Evolutionary conservation across 1,284 basidiomycete genomes (phyloP).

Genomic region (Heterobasidion parviporum): DNA sequence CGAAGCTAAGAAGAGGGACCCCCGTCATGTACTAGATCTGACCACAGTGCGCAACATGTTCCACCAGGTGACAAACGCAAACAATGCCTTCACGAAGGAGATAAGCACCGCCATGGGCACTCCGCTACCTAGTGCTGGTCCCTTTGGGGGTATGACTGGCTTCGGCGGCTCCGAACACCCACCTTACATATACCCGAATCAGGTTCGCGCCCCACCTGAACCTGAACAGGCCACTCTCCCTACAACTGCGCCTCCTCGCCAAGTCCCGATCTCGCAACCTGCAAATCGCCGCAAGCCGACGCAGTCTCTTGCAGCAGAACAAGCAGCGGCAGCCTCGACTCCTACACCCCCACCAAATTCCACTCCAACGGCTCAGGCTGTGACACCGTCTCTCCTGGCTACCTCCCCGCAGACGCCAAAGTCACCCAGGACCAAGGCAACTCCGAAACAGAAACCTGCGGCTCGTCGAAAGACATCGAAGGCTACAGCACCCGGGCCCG

Average conservation of each 20-base stretch:
- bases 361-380: constrained; percentile 44
- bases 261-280: background rate
- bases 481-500: constrained; percentile 9
- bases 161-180: too few species aligned
- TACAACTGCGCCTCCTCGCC: constrained; percentile 1
- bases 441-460: constrained; percentile 29
- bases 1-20: constrained; percentile 32
- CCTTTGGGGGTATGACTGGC: too few species aligned
- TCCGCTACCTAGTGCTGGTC: background rate
- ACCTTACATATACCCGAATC: too few species aligned
- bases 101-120: background rate
- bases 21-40: constrained; percentile 40
- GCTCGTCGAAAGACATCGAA: constrained; percentile 27
- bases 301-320: constrained; percentile 2
- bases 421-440: constrained; percentile 27
- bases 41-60: constrained; percentile 11
- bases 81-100: background rate
- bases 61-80: background rate
- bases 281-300: constrained; percentile 2
- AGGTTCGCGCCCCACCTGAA: background rate
- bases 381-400: constrained; percentile 40
- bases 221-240: background rate
- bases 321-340: constrained; percentile 18
- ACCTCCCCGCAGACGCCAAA: constrained; percentile 34
- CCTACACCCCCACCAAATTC: constrained; percentile 33